A percentile compares a stretch with the other conserved stretches of the same genome.
phyloP scores from a whole-genome alignment of 2,329 filamentous ascomycete species.

The Fusarium sp. region DNA sequence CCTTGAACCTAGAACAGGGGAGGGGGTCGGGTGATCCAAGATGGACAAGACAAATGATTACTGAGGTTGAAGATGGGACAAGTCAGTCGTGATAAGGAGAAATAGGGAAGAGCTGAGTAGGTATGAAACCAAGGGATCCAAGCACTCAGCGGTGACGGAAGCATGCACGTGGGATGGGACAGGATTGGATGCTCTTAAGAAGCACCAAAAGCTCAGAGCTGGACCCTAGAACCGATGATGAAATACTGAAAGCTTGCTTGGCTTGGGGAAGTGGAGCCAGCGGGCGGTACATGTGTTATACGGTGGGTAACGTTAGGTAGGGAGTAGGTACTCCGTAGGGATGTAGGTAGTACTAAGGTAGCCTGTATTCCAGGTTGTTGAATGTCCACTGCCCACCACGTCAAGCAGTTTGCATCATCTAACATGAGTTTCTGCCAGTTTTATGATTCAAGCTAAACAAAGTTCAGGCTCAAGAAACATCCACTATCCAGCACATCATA shows the following conservation, averaged over 20 bases:
- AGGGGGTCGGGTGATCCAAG: conserved; percentile 24
- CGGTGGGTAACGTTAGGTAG: neutral
- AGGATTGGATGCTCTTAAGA: conserved; percentile 6
- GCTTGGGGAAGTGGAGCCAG: conserved; percentile 35
- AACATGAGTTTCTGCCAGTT: too few species aligned
- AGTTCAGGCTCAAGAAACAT: too few species aligned
- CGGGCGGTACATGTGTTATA: conserved; percentile 21
- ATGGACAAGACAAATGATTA: conserved; percentile 3
- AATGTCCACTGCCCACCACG: neutral
- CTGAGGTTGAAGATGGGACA: neutral
- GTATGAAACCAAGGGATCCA: neutral
- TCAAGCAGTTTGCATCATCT: too few species aligned
- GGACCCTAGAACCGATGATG: conserved; percentile 39
- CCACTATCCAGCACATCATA: too few species aligned
- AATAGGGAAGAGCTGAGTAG: conserved; percentile 9
- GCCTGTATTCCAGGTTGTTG: neutral
- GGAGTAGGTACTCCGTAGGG: too few species aligned
- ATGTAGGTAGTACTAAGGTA: too few species aligned
- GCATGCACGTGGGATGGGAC: conserved; percentile 42
- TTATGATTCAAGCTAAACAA: too few species aligned
- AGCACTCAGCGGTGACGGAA: conserved; percentile 36
- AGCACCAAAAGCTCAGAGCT: conserved; percentile 8
- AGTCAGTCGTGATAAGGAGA: conserved; percentile 11
- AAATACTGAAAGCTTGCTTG: conserved; percentile 42
- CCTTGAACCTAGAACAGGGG: conserved; percentile 4